Base-by-base conservation (phyloP, 2,329 filamentous ascomycete genomes). In the Scedosporium apiospermum region DNA sequence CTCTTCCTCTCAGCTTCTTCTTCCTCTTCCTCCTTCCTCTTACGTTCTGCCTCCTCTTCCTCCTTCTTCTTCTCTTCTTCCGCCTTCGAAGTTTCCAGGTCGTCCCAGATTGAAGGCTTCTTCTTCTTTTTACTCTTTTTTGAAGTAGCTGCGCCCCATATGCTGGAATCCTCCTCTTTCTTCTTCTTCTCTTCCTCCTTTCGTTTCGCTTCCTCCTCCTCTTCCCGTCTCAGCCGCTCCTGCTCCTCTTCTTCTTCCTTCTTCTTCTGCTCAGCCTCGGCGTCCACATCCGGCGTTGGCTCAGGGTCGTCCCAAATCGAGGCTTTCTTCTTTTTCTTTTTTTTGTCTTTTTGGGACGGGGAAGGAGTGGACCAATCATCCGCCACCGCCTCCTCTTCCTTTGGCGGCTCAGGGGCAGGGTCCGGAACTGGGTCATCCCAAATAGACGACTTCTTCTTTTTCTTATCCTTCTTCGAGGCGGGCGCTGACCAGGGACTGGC, bases 71-170 rank as follows among this genome's bases (percentile, higher is more conserved):
- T 23, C 23, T 23, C 23, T 23, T 23, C 23, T 2, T 23, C 23
- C 23, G 23, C 23, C 23, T 23, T 2, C 23, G 23, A 23, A 23
- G 23, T 23, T 3, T 41, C 58, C 16, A 38, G 21, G 21, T 60
- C 58, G 23, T 60, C 58, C 58, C 58, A 60, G n/a, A 60, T 60
- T 2, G 42, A 23, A 42, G 53, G 6, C 30, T 34, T 34, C 30
- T 34, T 34, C 64, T 75, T 73, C 63, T 73, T 77, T 65, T 76
- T 78, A 66, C 70, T 68, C 66, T 72, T 76, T 66, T 73, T 74
- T 6, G 68, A 68, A 3, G 65, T 49, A 26, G 67, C 55, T 9
- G 64, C 59, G 26, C 68, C 68, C n/a, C 61, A 49, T 12, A 49
- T 27, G 21, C 26, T 42, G 51, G 23, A 44, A 57, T 26, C 41